Evolutionary conservation across 345 rosid genomes (phyloP).

Genomic region (Aurinia saxatilis): DNA sequence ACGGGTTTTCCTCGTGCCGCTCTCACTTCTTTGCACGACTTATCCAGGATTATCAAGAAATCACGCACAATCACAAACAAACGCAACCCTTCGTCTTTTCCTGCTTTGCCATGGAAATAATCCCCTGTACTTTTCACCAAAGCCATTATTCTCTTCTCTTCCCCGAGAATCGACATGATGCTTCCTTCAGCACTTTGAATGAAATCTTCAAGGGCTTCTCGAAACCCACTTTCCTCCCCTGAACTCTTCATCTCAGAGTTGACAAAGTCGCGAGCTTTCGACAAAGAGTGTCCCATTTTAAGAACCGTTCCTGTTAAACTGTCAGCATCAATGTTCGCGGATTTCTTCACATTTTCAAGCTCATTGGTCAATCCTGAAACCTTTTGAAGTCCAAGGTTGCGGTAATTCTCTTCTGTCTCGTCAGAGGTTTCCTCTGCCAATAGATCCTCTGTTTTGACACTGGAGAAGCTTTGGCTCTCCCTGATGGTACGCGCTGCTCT

Average conservation of each 20-base stretch:
- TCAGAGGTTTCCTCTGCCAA: constrained; percentile 45
- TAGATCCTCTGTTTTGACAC: constrained; percentile 72
- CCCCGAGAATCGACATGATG: constrained; percentile 50
- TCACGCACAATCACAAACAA: constrained; percentile 72
- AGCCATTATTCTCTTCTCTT: constrained; percentile 84
- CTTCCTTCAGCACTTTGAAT: constrained; percentile 71
- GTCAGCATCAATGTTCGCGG: constrained; percentile 78
- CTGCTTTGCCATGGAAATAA: constrained; percentile 94
- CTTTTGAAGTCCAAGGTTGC: constrained; percentile 72
- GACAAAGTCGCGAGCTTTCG: constrained; percentile 55
- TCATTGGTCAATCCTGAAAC: constrained; percentile 71
- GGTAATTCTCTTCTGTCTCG: constrained; percentile 61
- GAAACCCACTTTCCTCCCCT: constrained; percentile 72
- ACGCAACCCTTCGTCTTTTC: constrained; percentile 85
- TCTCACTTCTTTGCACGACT: constrained; percentile 75
- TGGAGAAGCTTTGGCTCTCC: constrained; percentile 60
- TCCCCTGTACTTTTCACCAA: constrained; percentile 90
- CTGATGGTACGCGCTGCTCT: constrained; percentile 73
- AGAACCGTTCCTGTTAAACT: constrained; percentile 65
- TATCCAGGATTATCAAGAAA: constrained; percentile 77
- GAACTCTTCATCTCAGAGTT: constrained; percentile 62
- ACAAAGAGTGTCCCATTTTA: constrained; percentile 52
- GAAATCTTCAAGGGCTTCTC: constrained; percentile 59
- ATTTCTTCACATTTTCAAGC: constrained; percentile 84
- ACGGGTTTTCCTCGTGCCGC: constrained; percentile 43